Evolutionary conservation across 306 rosid species (phyloP).

Genomic region (Pyrus pyrifolia): DNA sequence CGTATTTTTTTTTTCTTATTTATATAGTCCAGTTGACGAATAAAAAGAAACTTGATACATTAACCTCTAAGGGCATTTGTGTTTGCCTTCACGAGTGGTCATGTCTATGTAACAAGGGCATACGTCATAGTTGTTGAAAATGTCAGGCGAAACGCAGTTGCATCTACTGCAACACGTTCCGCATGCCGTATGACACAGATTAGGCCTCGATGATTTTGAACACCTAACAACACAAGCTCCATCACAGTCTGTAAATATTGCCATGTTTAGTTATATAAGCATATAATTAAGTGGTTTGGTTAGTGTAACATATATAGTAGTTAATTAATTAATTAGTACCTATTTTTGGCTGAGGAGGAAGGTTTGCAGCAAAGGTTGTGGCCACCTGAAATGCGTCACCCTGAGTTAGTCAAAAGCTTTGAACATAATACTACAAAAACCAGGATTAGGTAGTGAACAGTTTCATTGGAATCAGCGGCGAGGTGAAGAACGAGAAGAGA

Average conservation of each 20-base stretch:
- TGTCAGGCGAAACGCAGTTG: constrained; percentile 70
- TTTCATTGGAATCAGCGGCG: constrained; percentile 22
- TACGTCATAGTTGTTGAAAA: constrained; percentile 47
- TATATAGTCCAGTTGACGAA: too few species aligned
- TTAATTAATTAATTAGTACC: neutral
- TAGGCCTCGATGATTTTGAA: constrained; percentile 41
- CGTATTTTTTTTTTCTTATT: too few species aligned
- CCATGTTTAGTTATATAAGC: too few species aligned
- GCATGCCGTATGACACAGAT: constrained; percentile 53
- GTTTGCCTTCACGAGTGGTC: constrained; percentile 60
- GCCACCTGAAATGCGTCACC: constrained; percentile 9
- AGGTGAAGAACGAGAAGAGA: constrained; percentile 33
- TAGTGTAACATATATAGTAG: neutral
- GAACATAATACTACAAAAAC: neutral
- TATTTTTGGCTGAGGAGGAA: constrained; percentile 13
- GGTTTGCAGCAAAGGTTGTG: constrained; percentile 7
- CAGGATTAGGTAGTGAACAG: constrained; percentile 4
- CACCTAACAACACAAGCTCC: constrained; percentile 48
- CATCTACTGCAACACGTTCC: constrained; percentile 63
- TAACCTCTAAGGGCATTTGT: constrained; percentile 56
- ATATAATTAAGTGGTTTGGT: too few species aligned
- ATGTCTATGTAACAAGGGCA: constrained; percentile 63
- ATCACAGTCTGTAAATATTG: constrained; percentile 31
- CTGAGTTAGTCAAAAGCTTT: neutral
- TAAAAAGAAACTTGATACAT: too few species aligned